Conservation (phyloP, 108 stramenopile genomes). For the Nitzschia sp. region DNA sequence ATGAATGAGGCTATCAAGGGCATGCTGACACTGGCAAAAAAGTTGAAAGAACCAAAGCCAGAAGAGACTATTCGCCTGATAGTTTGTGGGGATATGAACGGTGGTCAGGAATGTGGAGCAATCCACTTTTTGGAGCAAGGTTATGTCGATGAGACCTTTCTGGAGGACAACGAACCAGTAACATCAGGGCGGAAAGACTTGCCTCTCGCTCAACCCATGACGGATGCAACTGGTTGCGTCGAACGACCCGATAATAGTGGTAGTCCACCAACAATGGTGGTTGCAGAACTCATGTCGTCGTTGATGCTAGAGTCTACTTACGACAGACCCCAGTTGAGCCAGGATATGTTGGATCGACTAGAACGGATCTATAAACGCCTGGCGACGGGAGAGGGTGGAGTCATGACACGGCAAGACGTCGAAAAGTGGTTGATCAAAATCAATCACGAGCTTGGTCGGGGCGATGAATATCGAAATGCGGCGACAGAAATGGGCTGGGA, state of each 20-base stretch:
- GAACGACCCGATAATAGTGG: slow-evolving; percentile 23
- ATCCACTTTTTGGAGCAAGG: slow-evolving; percentile 78
- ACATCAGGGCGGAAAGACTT: slow-evolving; percentile 63
- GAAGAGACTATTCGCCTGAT: slow-evolving; percentile 52
- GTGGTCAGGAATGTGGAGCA: slow-evolving; percentile 79
- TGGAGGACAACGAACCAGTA: slow-evolving; percentile 80
- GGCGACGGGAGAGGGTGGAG: slow-evolving; percentile 47
- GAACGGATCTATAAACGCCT: slow-evolving; percentile 52
- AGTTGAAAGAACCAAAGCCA: slow-evolving; percentile 50
- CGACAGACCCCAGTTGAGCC: slow-evolving; percentile 55
- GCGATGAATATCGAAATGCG: slow-evolving; percentile 79
- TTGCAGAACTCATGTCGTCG: slow-evolving; percentile 77
- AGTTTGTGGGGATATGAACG: slow-evolving; percentile 92
- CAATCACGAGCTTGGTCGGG: slow-evolving; percentile 74
- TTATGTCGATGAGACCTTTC: slow-evolving; percentile 61
- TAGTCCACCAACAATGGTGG: slow-evolving; percentile 77
- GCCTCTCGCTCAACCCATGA: slow-evolving; percentile 53
- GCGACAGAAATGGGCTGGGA: slow-evolving; percentile 71
- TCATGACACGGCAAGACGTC: slow-evolving; percentile 68
- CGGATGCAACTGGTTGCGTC: slow-evolving; percentile 40
- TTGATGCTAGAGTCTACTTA: slow-evolving; percentile 63
- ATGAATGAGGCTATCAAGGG: slow-evolving; percentile 79
- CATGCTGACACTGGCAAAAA: slow-evolving; percentile 70
- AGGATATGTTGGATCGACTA: slow-evolving; percentile 58
- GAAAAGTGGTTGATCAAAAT: slow-evolving; percentile 82